Evolutionary conservation across 73 alveolate species (phyloP), one percentile per base, ranked within the genome.

Genomic region (Paramecium primaurelia): DNA sequence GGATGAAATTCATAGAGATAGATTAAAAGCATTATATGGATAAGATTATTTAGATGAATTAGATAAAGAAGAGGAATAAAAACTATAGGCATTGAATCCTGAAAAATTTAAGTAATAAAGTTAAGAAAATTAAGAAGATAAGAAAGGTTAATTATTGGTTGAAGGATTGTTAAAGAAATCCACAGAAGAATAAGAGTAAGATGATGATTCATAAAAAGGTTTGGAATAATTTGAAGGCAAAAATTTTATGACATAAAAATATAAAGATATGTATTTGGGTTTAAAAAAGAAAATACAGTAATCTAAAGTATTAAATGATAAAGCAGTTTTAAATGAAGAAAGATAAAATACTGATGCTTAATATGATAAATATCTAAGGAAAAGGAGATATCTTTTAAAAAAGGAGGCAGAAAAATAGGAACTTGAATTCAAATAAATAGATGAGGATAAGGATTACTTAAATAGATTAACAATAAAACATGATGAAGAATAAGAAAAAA

Each of bases 281-380:
- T 60, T 58, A 28, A 64, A 49, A 45, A 71, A 58, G 32, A 71
- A 68, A n/a, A 71, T 75, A 16, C 6, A 69, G 34, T 10, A 60
- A 49, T 36, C 86, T 32, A 58, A 86, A 85, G 94, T 80, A 14
- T 80, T 80, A 36, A 80, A 80, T 80, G 91, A 80, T 18, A 80
- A 47, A 12, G 91, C 91, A 14, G 91, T 80, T 32, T 80, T 80
- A 80, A 42, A 80, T 20, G 91, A 80, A n/a, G 91, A 80, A 49
- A 80, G 73, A 26, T 40, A 45, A 36, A 80, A 80, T 80, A 80
- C 91, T 18, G 91, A 80, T 80, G 91, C 75, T 45, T 49, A 80
- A 49, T 80, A 45, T 80, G 91, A 80, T 80, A 80, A 80, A 80
- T 45, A 45, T 22, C 0, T 32, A 42, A 40, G 91, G 7, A 80